A percentile compares a stretch with the other conserved stretches of the same genome.
These are phyloP conservation scores for Nitzschia sp. DNA, from an alignment of 108 stramenopile species.

Conservation along the genomic window DNA sequence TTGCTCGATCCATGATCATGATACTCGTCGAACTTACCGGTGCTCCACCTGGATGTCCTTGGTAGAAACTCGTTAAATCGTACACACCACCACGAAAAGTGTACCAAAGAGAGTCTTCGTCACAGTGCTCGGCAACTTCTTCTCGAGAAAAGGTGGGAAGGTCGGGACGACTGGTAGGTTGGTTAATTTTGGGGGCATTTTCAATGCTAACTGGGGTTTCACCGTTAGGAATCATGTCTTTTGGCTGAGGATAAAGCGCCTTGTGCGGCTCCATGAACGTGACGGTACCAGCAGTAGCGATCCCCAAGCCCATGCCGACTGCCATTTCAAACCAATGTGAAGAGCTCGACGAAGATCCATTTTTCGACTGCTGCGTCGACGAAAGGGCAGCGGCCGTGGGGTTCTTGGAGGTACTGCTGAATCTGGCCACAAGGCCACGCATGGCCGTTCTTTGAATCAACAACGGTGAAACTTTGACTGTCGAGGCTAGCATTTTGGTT, in stretches of 20 bases:
- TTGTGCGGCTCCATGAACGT: not conserved
- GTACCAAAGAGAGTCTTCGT: constrained; percentile 63
- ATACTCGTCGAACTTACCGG: constrained; percentile 8
- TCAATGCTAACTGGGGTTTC: not conserved
- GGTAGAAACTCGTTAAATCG: constrained; percentile 71
- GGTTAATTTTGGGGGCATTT: not conserved
- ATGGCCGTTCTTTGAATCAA: not conserved
- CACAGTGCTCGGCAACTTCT: constrained; percentile 44
- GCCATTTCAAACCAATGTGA: not conserved
- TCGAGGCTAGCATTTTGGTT: not conserved
- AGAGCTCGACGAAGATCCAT: not conserved
- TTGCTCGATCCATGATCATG: not conserved
- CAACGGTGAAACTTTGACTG: not conserved
- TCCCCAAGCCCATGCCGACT: not conserved
- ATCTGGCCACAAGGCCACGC: not conserved
- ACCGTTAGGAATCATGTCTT: not conserved
- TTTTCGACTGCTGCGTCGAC: not conserved
- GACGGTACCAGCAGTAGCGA: not conserved
- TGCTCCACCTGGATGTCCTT: constrained; percentile 57
- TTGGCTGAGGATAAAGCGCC: not conserved
- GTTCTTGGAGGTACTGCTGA: not conserved
- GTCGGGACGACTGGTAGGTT: constrained; percentile 36
- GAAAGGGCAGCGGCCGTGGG: not conserved
- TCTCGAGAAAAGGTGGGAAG: constrained; percentile 32
- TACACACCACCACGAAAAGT: constrained; percentile 52